A percentile compares a stretch with the other conserved stretches of the same genome.
Conservation (phyloP, 2,329 filamentous ascomycete species). For the Aspergillus hortae region DNA sequence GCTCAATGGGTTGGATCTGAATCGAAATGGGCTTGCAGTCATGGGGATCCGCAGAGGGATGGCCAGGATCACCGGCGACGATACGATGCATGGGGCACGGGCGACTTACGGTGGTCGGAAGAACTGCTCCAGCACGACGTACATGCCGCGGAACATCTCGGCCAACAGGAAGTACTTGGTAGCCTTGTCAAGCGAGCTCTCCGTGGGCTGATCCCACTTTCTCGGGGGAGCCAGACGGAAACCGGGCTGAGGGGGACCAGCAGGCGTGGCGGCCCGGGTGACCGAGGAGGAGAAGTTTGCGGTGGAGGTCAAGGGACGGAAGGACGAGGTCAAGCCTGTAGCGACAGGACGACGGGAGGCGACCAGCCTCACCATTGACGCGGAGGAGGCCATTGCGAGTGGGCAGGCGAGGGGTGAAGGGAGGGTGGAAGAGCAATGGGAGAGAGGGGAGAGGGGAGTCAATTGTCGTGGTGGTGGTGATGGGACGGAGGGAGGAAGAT, state of each 20-base stretch:
- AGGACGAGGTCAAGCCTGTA: conserved; percentile 26
- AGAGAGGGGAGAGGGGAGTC: conserved; percentile 14
- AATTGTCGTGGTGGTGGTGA: conserved; percentile 17
- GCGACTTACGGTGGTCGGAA: conserved; percentile 89
- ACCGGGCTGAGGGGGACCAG: conserved; percentile 71
- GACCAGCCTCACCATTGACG: conserved; percentile 42
- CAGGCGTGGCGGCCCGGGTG: conserved; percentile 61
- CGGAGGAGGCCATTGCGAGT: conserved; percentile 43
- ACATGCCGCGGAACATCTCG: conserved; percentile 98
- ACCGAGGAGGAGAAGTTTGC: conserved; percentile 63
- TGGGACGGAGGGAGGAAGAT: conserved; percentile 15
- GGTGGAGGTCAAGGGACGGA: conserved; percentile 43
- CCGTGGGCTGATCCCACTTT: conserved; percentile 76
- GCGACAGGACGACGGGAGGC: conserved; percentile 37
- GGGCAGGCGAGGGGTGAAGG: conserved; percentile 11
- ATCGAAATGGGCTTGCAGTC: background rate
- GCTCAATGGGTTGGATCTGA: background rate
- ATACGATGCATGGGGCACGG: background rate
- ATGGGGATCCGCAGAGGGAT: background rate
- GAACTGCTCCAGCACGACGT: conserved; percentile 94
- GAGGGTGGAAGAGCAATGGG: conserved; percentile 6
- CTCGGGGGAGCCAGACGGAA: conserved; percentile 73
- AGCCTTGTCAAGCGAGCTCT: conserved; percentile 74
- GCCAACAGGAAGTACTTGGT: conserved; percentile 94
- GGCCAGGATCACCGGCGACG: background rate